Base-by-base conservation (phyloP, 2,329 filamentous ascomycete species). In the Bipolaris sorokiniana region DNA sequence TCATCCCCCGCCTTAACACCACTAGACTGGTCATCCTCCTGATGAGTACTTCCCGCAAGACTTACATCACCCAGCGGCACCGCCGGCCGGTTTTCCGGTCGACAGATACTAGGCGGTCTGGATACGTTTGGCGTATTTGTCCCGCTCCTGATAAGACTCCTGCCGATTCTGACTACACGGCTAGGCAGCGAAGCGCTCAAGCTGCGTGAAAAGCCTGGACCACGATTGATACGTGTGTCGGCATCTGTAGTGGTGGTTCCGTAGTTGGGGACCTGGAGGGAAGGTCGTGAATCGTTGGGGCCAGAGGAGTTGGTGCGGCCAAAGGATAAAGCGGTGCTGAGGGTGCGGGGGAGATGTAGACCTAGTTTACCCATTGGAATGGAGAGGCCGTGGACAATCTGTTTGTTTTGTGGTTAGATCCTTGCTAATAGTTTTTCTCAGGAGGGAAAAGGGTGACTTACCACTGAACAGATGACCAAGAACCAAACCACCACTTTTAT, bases 401-500 rank as follows among this genome's bases (percentile, higher is more conserved):
- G 51, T 5, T 6, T 23, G 9, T 31, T 10, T 5, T n/a, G 16
- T 31, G 0, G 11, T 54, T 64, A 40, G 53, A 37, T 4, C 20
- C 18, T 48, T 34, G 59, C 23, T 7, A 4, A 31, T 31, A 13
- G 7, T 11, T 31, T 13, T 31, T 31, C 4, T 4, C 28, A 4
- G 4, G 4, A 26, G 7, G 4, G 0, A 40, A 16, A 11, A 22
- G 13, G 33, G 16, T 10, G 7, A 81, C 88, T 82, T 79, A 92
- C 90, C 58, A 96, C 88, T 63, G 90, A 95, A 77, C 90, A 94
- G 18, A 95, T 86, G 7, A 86, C 84, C 49, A 96, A 77, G 69
- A 97, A 97, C 92, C 92, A 97, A 16, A 97, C 88, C 0, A 96
- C 85, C 0, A 94, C 81, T 1, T 81, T 82, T 50, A 91, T 83